phyloP scores from a whole-genome alignment of 225 moss, liverwort and hornwort genomes.

The Thuidium tamariscinum region DNA sequence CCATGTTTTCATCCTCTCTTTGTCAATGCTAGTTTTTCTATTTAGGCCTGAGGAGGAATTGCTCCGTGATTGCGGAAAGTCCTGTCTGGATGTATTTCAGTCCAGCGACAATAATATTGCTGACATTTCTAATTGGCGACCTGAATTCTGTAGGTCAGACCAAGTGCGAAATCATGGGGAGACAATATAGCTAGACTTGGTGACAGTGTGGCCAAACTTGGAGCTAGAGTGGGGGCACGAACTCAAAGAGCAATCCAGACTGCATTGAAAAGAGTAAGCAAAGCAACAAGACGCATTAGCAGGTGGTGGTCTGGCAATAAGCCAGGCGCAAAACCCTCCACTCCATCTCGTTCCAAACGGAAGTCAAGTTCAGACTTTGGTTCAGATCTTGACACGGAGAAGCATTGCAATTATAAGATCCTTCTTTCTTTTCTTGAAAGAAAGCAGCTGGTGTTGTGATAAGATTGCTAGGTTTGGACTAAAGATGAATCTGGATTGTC shows the following conservation, averaged over 20 bases:
- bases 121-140: background rate
- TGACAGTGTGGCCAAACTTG: constrained; percentile 7
- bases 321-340: background rate
- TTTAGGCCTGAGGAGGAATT: background rate
- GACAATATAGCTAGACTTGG: background rate
- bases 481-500: too few relatives aligned
- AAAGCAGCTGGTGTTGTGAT: too few relatives aligned
- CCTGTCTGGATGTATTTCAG: background rate
- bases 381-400: too few relatives aligned
- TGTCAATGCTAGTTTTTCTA: too few relatives aligned
- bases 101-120: background rate
- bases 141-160: background rate
- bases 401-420: too few relatives aligned
- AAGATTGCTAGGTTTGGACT: too few relatives aligned
- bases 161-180: background rate
- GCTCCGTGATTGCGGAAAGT: background rate
- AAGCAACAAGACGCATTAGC: background rate
- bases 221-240: background rate
- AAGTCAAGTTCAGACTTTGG: background rate
- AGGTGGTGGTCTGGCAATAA: constrained; percentile 29
- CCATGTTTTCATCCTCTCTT: background rate
- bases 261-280: constrained; percentile 7
- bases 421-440: too few relatives aligned
- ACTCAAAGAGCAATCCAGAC: background rate
- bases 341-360: background rate